phyloP scores from a whole-genome alignment of 345 rosid species.

The Populus tremula region DNA sequence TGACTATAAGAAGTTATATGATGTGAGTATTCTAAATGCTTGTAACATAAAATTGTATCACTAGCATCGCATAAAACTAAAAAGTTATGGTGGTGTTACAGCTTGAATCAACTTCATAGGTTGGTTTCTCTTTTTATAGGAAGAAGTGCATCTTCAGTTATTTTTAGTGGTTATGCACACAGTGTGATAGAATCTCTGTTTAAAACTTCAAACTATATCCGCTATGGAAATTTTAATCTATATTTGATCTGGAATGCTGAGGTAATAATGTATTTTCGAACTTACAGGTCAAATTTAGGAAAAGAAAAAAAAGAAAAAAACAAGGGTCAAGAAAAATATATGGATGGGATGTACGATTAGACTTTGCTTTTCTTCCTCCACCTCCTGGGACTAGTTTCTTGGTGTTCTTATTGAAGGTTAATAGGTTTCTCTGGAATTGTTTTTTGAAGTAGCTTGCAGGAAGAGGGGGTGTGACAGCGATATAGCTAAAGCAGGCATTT shows the following conservation, averaged over 20 bases:
- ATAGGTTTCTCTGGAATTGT: not conserved
- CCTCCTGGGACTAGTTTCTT: not conserved
- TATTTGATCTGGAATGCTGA: not conserved
- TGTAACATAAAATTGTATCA: not conserved
- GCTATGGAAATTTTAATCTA: not conserved
- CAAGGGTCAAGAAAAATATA: not conserved
- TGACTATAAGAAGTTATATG: constrained; percentile 80
- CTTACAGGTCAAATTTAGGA: not conserved
- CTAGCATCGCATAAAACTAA: not conserved
- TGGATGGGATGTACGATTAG: not conserved
- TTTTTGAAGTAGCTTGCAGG: not conserved
- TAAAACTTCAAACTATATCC: not conserved
- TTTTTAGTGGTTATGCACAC: not conserved
- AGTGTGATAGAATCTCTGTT: not conserved
- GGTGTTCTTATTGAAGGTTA: not conserved
- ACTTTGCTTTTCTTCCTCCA: not conserved
- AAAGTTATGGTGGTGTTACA: not conserved
- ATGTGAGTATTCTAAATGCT: constrained; percentile 48
- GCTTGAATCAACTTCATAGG: not conserved
- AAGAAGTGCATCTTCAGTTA: not conserved
- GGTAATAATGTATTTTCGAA: not conserved
- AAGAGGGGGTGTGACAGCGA: not conserved
- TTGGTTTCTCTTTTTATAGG: not conserved
- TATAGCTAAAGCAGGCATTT: not conserved
- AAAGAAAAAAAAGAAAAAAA: not conserved